These are phyloP conservation scores for Reticulascus tulasneorum DNA, from an alignment of 2,329 filamentous ascomycete species.

Conservation along the genomic window DNA sequence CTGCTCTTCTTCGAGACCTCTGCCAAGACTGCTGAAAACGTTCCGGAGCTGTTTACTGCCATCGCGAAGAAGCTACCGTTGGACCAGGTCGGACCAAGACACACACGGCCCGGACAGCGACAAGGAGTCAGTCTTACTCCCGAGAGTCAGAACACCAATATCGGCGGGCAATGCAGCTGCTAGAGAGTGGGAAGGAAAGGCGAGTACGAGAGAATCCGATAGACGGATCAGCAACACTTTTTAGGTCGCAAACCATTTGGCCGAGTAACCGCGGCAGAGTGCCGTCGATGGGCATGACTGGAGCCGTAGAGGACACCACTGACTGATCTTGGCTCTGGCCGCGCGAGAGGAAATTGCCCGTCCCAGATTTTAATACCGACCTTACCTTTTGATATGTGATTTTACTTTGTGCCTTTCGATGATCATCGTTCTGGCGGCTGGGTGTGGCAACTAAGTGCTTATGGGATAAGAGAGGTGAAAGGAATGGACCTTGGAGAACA, in stretches of 20 bases:
- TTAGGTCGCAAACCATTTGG: constrained; percentile 2
- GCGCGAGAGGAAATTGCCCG: constrained; percentile 9
- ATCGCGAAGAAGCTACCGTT: constrained; percentile 97
- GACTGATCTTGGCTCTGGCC: no score
- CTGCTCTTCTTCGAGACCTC: constrained; percentile 98
- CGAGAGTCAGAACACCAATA: constrained; percentile 55
- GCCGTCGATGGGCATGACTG: no score
- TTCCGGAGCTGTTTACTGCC: constrained; percentile 90
- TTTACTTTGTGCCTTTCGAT: constrained; percentile 12
- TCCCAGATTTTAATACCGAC: constrained; percentile 14
- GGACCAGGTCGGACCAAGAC: constrained; percentile 90
- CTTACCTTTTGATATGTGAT: constrained; percentile 10
- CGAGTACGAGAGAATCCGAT: constrained; percentile 1
- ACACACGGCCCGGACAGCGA: constrained; percentile 64
- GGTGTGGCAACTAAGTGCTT: constrained; percentile 10
- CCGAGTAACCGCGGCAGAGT: no score
- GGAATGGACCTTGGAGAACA: constrained; percentile 12
- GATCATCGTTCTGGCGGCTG: no score
- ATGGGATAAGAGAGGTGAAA: constrained; percentile 13
- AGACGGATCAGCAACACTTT: background rate
- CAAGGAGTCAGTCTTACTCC: constrained; percentile 54
- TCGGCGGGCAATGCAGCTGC: constrained; percentile 53
- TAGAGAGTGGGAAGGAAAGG: constrained; percentile 28
- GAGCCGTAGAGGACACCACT: no score
- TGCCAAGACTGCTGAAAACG: constrained; percentile 95